Base-by-base conservation (phyloP, 192 early-diverging fungal genomes). In the Gigaspora rosea region DNA sequence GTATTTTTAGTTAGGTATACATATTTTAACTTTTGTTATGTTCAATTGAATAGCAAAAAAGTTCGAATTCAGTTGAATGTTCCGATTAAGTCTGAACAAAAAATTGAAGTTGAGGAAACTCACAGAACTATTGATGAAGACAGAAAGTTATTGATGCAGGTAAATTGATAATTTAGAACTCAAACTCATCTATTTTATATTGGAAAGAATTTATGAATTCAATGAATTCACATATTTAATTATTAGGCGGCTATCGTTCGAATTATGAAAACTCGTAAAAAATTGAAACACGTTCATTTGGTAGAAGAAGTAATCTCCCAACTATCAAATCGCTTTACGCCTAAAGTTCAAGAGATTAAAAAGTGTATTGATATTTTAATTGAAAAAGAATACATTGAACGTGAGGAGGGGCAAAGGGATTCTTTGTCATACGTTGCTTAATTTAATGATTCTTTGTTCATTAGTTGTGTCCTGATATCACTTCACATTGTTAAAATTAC, bases 211-310 rank as follows among this genome's bases (percentile, higher is more conserved):
- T 66, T 41, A 35, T 36, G 4, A 66, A 46, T 32, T 7, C 5
- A 46, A 48, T 46, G 6, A 20, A 35, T 8, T 41, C n/a, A n/a
- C 27, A 20, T 9, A 15, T 9, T 18, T 33, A 16, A 7, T 5
- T 9, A 16, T 22, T 50, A 83, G 91, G 97, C 97, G 8, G 97
- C 98, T 0, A 97, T 99, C 86, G 98, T 99, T 52, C 94, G 98
- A 18, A 96, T 99, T 78, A 99, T 99, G 98, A 99, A 99, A 87
- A 94, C 96, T 4, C 92, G 97, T 50, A 96, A 98, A 84, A 87
- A 86, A 58, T 84, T 98, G 85, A 90, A 92, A 74, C 94, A 97
- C 80, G 86, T 91, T 9, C 84, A 88, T 51, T 88, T 99, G 16
- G 90, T 99, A 56, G 86, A 93, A 50, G 97, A 98, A 73, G 94